phyloP scores from a whole-genome alignment of 192 early-diverging fungal genomes.

The Linnemannia schmuckeri region DNA sequence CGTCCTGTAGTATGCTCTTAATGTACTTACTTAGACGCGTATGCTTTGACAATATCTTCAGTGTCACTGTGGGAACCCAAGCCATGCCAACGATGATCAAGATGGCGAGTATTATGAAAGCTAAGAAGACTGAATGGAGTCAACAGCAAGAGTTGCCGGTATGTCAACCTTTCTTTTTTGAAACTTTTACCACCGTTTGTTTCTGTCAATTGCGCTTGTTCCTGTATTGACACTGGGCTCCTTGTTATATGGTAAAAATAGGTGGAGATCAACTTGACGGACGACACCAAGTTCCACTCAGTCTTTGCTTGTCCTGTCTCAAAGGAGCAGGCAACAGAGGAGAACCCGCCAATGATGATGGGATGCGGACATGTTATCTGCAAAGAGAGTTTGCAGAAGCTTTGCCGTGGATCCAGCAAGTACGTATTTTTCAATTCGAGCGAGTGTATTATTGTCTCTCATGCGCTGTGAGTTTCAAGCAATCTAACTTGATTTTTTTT shows the following conservation, averaged over 20 bases:
- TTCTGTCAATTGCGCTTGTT: neutral
- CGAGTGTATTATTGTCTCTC: constrained; percentile 14
- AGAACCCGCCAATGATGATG: constrained; percentile 99
- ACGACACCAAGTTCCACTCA: constrained; percentile 91
- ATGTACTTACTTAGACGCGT: neutral
- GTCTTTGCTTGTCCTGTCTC: constrained; percentile 97
- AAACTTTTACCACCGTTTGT: neutral
- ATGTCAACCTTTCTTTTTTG: neutral
- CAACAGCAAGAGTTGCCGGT: constrained; percentile 92
- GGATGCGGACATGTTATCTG: constrained; percentile 97
- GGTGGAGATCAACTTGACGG: constrained; percentile 90
- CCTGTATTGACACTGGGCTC: neutral
- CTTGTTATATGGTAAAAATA: neutral
- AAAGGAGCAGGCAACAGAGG: constrained; percentile 92
- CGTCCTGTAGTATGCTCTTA: constrained; percentile 49
- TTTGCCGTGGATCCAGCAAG: constrained; percentile 76
- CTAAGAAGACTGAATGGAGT: constrained; percentile 90
- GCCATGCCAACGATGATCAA: constrained; percentile 95
- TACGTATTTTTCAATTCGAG: constrained; percentile 44
- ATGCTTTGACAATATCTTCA: constrained; percentile 11
- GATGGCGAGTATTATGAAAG: constrained; percentile 90
- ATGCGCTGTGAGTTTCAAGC: neutral
- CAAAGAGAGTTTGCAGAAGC: constrained; percentile 87
- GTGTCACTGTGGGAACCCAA: constrained; percentile 82
- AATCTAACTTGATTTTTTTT: neutral